Percentiles rank a stretch among this genome's conserved stretches.
Conservation (phyloP, 768 basidiomycete genomes). For the Termitomyces sp. region DNA sequence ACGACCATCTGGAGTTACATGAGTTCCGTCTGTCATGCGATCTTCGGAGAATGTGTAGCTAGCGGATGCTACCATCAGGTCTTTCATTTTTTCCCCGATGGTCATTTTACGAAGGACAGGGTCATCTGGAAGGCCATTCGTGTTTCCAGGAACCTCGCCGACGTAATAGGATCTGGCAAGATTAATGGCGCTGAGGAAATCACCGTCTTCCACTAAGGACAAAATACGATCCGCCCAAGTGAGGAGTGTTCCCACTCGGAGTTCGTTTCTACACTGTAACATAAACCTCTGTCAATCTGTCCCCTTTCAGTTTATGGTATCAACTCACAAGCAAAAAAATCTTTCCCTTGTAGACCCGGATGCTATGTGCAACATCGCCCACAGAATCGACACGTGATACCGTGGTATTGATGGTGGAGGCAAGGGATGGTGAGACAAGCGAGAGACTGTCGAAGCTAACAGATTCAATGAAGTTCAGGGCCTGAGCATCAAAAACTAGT, state of each 20-base stretch:
- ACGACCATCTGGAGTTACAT: conserved; percentile 73
- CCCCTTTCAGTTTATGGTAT: background rate
- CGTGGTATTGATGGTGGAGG: conserved; percentile 41
- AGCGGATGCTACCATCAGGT: conserved; percentile 84
- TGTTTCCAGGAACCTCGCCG: conserved; percentile 78
- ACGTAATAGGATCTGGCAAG: conserved; percentile 79
- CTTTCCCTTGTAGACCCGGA: conserved; percentile 85
- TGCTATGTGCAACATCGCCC: conserved; percentile 60
- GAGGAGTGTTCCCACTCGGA: conserved; percentile 81
- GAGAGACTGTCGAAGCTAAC: conserved; percentile 53
- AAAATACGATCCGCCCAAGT: conserved; percentile 96
- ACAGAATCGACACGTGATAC: conserved; percentile 46
- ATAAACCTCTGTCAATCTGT: conserved; percentile 4
- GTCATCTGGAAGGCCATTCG: conserved; percentile 78
- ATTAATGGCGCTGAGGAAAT: conserved; percentile 90
- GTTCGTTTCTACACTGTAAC: conserved; percentile 53
- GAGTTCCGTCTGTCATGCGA: conserved; percentile 87
- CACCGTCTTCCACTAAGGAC: conserved; percentile 74
- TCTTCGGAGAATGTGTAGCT: conserved; percentile 94
- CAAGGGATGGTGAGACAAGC: conserved; percentile 51
- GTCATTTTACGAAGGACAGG: conserved; percentile 51
- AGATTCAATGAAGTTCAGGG: conserved; percentile 57
- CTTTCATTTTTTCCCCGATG: conserved; percentile 72
- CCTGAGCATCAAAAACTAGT: conserved; percentile 65
- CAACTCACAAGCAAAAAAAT: conserved; percentile 80